Percentiles rank a stretch among this genome's conserved stretches.
These are phyloP conservation scores for Thermothelomyces thermophilus DNA, from an alignment of 2,329 filamentous ascomycete genomes.

Conservation along the genomic window DNA sequence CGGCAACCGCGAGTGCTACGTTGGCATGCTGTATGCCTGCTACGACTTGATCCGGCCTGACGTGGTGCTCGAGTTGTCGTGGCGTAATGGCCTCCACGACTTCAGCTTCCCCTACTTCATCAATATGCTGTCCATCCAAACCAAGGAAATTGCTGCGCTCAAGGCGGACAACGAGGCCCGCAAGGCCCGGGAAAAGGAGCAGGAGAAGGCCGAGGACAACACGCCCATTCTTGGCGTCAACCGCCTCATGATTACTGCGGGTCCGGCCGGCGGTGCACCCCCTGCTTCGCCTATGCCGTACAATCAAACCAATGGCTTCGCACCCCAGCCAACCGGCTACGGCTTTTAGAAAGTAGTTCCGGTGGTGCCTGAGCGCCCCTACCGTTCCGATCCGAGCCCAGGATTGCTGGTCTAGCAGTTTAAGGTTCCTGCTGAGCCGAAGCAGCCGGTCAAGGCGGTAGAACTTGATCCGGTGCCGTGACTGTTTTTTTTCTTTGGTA, in stretches of 20 bases:
- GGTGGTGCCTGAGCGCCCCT: slow-evolving; percentile 22
- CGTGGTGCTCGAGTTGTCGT: slow-evolving; percentile 89
- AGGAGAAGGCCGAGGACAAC: slow-evolving; percentile 80
- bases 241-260: slow-evolving; percentile 92
- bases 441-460: slow-evolving; percentile 1
- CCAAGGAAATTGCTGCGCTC: slow-evolving; percentile 71
- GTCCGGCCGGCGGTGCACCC: slow-evolving; percentile 52
- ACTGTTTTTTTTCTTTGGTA: neutral
- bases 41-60: slow-evolving; percentile 95
- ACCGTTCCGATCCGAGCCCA: slow-evolving; percentile 17
- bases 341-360: slow-evolving; percentile 43
- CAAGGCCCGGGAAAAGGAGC: slow-evolving; percentile 34
- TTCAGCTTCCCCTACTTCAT: slow-evolving; percentile 99
- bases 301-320: slow-evolving; percentile 78
- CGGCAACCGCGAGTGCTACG: slow-evolving; percentile 97
- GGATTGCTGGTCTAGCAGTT: slow-evolving; percentile 18
- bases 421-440: neutral
- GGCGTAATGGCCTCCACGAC: slow-evolving; percentile 89
- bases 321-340: slow-evolving; percentile 80
- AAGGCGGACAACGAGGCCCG: slow-evolving; percentile 88
- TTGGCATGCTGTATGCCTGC: slow-evolving; percentile 99
- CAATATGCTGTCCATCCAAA: slow-evolving; percentile 91
- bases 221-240: slow-evolving; percentile 86
- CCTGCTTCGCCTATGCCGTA: slow-evolving; percentile 57
- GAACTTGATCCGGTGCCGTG: slow-evolving; percentile 1